Evolutionary conservation across 2,329 filamentous ascomycete genomes (phyloP).

Genomic region (Scortechinia acanthostroma): DNA sequence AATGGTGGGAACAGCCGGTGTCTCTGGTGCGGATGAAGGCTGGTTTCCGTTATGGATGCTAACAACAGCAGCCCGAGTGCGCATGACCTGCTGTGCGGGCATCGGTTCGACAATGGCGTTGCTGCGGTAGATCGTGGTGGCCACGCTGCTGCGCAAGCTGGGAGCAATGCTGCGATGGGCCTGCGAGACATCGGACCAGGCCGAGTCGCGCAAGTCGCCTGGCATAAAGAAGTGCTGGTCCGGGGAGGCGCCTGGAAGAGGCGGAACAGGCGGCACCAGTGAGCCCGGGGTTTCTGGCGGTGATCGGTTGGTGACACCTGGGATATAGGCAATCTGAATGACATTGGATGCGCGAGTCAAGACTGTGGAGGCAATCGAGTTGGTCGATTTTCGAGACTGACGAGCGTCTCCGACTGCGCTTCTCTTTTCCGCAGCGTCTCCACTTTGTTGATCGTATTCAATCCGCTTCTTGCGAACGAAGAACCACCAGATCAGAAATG

Average conservation of each 20-base stretch:
- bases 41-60: constrained; percentile 27
- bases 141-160: constrained; percentile 39
- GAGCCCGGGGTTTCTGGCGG: constrained; percentile 74
- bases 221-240: constrained; percentile 88
- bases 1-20: neutral
- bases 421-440: constrained; percentile 42
- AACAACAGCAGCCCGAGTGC: constrained; percentile 49
- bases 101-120: constrained; percentile 55
- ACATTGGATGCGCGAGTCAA: constrained; percentile 95
- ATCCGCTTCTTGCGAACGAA: constrained; percentile 73
- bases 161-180: constrained; percentile 34
- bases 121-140: constrained; percentile 60
- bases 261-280: constrained; percentile 85
- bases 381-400: constrained; percentile 74
- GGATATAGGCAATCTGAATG: constrained; percentile 98
- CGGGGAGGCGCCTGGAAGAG: constrained; percentile 68
- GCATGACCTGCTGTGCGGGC: constrained; percentile 52
- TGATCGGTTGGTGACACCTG: constrained; percentile 88
- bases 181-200: constrained; percentile 72
- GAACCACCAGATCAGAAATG: constrained; percentile 81
- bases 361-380: constrained; percentile 87
- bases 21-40: neutral
- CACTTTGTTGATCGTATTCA: constrained; percentile 44
- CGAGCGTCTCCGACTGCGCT: constrained; percentile 51
- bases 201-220: constrained; percentile 81